These are phyloP conservation scores for Auricularia sp. DNA, from an alignment of 768 basidiomycete species.

Conservation along the genomic window DNA sequence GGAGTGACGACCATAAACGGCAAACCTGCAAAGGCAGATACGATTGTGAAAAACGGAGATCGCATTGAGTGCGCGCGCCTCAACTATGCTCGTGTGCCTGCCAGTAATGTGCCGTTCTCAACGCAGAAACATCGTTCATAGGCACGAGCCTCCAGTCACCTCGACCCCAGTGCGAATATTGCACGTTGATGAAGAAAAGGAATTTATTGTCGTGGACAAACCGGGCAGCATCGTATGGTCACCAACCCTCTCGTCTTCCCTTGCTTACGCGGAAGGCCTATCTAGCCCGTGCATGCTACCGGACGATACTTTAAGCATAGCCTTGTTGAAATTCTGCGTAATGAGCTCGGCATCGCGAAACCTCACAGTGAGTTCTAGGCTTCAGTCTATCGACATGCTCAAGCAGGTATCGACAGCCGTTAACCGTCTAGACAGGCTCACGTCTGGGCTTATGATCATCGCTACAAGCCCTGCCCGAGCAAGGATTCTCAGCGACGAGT, in stretches of 20 bases:
- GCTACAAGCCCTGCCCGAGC: conserved; percentile 66
- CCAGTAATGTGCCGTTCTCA: neutral
- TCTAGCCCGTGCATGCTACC: conserved; percentile 81
- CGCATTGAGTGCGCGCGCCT: conserved; percentile 62
- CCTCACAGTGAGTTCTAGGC: conserved; percentile 58
- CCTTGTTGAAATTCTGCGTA: conserved; percentile 72
- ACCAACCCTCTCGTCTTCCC: conserved; percentile 3
- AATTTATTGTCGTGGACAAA: conserved; percentile 91
- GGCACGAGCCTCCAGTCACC: conserved; percentile 95
- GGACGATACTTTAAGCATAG: conserved; percentile 87
- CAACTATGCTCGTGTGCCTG: conserved; percentile 1
- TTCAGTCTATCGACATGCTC: neutral
- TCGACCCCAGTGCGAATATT: conserved; percentile 73
- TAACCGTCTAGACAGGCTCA: conserved; percentile 88
- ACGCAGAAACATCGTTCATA: conserved; percentile 80
- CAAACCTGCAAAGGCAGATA: conserved; percentile 67
- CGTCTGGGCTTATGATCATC: conserved; percentile 91
- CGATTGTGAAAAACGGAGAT: conserved; percentile 77
- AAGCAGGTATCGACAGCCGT: conserved; percentile 48
- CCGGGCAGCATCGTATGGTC: conserved; percentile 87
- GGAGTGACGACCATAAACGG: conserved; percentile 96
- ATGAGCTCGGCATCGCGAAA: conserved; percentile 73
- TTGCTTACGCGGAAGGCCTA: neutral
- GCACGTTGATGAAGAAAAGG: conserved; percentile 62
- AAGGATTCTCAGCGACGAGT: conserved; percentile 64